These are phyloP conservation scores for Debaryomyces castellii DNA, from an alignment of 805 yeast species.

Conservation along the genomic window DNA sequence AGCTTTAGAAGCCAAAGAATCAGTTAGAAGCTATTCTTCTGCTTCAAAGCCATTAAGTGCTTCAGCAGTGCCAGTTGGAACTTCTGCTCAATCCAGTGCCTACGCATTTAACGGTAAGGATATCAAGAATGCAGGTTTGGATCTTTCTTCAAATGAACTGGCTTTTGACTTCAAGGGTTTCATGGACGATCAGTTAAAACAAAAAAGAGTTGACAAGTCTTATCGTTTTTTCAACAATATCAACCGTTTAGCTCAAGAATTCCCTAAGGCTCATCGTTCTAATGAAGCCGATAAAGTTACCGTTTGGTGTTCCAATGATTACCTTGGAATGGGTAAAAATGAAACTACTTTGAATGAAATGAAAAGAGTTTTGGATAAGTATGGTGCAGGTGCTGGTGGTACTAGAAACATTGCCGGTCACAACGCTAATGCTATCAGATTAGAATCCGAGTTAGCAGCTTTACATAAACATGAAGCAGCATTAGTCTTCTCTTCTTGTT, in stretches of 20 bases:
- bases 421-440: slow-evolving; percentile 80
- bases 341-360: slow-evolving; percentile 69
- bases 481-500: slow-evolving; percentile 91
- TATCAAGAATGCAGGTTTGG: slow-evolving; percentile 19
- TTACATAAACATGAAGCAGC: slow-evolving; percentile 95
- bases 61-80: slow-evolving; percentile 41
- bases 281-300: slow-evolving; percentile 79
- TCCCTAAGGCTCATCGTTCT: slow-evolving; percentile 88
- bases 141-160: slow-evolving; percentile 45
- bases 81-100: slow-evolving; percentile 23
- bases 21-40: slow-evolving; percentile 44
- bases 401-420: slow-evolving; percentile 99
- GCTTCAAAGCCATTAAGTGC: slow-evolving; percentile 47
- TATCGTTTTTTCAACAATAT: slow-evolving; percentile 96
- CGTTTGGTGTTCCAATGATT: slow-evolving; percentile 99
- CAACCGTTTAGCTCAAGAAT: slow-evolving; percentile 90
- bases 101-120: slow-evolving; percentile 29
- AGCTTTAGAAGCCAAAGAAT: slow-evolving; percentile 53
- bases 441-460: slow-evolving; percentile 85
- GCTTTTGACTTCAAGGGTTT: slow-evolving; percentile 71
- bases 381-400: slow-evolving; percentile 99
- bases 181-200: slow-evolving; percentile 62
- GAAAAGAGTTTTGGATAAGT: slow-evolving; percentile 76
- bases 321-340: slow-evolving; percentile 91
- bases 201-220: slow-evolving; percentile 84